A percentile compares a stretch with the other conserved stretches of the same genome.
phyloP scores from a whole-genome alignment of 164 flowering plant species.

The Vitis rupestris region DNA sequence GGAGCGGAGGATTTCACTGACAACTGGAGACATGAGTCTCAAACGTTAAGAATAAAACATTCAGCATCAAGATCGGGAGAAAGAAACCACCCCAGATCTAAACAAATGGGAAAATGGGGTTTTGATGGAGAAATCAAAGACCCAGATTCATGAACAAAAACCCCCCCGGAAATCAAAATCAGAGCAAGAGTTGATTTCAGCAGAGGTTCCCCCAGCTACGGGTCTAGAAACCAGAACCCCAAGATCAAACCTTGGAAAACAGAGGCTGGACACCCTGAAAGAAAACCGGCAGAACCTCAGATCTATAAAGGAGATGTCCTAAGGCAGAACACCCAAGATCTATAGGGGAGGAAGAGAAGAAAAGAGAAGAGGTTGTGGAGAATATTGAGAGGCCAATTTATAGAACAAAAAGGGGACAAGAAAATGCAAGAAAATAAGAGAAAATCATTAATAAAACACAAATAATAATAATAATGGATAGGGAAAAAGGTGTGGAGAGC shows the following conservation, averaged over 20 bases:
- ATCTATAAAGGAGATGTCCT: conserved; percentile 9
- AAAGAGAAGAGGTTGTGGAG: conserved; percentile 48
- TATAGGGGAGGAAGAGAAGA: conserved; percentile 13
- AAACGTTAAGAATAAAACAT: conserved; percentile 35
- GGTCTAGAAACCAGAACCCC: neutral
- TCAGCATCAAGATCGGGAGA: conserved; percentile 20
- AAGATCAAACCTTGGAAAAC: neutral
- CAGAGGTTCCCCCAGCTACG: too few relatives aligned
- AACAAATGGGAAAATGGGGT: conserved; percentile 7
- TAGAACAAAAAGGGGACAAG: conserved; percentile 33
- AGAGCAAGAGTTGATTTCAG: neutral
- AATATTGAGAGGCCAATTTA: conserved; percentile 34
- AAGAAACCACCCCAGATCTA: neutral
- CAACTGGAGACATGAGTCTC: conserved; percentile 68
- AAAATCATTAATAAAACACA: neutral
- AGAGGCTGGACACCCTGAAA: neutral
- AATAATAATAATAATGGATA: neutral
- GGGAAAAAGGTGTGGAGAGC: conserved; percentile 4
- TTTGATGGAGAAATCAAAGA: neutral
- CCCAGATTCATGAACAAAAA: conserved; percentile 2
- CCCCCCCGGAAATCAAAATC: neutral
- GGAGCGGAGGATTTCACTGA: conserved; percentile 75
- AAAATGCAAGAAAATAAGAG: conserved; percentile 4
- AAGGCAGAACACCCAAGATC: conserved; percentile 4
- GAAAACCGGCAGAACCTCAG: conserved; percentile 2